phyloP scores from a whole-genome alignment of 768 basidiomycete genomes.

The Auricularia sp. region DNA sequence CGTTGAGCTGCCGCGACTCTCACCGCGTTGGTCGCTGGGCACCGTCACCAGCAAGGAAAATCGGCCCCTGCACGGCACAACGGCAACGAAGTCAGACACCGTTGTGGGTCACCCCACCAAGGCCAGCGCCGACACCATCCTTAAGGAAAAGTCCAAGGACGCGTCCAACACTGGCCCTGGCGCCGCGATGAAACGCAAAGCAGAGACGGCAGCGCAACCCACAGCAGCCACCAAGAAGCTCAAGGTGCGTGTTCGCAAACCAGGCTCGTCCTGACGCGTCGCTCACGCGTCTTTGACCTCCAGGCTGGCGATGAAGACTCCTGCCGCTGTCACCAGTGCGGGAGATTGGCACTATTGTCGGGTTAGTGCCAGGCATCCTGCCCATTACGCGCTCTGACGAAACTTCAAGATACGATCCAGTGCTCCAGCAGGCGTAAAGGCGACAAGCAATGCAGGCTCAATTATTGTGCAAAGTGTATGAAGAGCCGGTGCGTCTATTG shows the following conservation, averaged over 20 bases:
- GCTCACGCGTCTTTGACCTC: neutral
- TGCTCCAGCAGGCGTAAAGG: constrained; percentile 1
- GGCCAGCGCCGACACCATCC: neutral
- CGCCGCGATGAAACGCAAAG: neutral
- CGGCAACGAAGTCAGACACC: neutral
- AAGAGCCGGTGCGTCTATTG: constrained; percentile 30
- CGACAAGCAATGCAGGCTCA: constrained; percentile 2
- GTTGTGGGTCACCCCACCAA: neutral
- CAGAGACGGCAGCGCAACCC: neutral
- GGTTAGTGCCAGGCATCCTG: neutral
- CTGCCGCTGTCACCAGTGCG: constrained; percentile 7
- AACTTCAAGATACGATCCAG: neutral
- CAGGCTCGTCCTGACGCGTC: neutral
- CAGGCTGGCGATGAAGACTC: neutral
- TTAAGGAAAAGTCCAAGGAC: constrained; percentile 3
- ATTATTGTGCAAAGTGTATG: constrained; percentile 54
- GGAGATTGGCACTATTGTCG: neutral
- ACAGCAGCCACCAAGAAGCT: constrained; percentile 1
- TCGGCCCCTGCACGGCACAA: neutral
- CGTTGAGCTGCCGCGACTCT: neutral
- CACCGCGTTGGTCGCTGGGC: neutral
- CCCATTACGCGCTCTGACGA: neutral
- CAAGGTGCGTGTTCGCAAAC: neutral
- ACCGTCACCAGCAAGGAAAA: neutral
- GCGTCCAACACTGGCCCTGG: neutral